A percentile compares a stretch with the other conserved stretches of the same genome.
phyloP scores from a whole-genome alignment of 2,329 filamentous ascomycete genomes.

The Xylariaceae sp. region DNA sequence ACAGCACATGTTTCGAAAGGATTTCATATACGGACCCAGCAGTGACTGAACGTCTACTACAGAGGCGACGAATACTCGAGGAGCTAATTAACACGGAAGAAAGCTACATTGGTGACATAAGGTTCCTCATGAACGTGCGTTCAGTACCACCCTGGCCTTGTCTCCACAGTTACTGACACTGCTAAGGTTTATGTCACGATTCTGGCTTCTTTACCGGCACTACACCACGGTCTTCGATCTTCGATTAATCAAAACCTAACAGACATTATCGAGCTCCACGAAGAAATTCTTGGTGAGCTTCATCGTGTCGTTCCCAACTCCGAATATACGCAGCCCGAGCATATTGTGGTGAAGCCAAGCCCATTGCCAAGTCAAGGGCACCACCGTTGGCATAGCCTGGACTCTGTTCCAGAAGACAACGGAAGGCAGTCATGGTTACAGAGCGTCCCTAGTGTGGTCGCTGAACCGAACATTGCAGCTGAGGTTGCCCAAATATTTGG shows the following conservation, averaged over 20 bases:
- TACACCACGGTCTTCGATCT: slow-evolving; percentile 68
- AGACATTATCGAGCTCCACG: slow-evolving; percentile 83
- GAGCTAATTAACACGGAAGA: slow-evolving; percentile 88
- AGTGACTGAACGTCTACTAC: slow-evolving; percentile 73
- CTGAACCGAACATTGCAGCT: slow-evolving; percentile 65
- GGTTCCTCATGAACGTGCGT: slow-evolving; percentile 83
- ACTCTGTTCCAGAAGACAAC: slow-evolving; percentile 52
- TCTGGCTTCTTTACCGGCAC: slow-evolving; percentile 71
- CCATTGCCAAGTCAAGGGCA: slow-evolving; percentile 42
- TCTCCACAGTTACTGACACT: slow-evolving; percentile 27
- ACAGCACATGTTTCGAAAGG: slow-evolving; percentile 67
- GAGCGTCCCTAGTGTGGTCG: slow-evolving; percentile 57
- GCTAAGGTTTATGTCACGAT: slow-evolving; percentile 75
- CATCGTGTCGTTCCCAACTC: slow-evolving; percentile 74
- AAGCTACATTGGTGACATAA: slow-evolving; percentile 85
- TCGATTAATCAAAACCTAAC: slow-evolving; percentile 82
- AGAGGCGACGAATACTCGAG: slow-evolving; percentile 80
- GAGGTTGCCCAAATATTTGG: slow-evolving; percentile 67
- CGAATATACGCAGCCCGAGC: slow-evolving; percentile 60
- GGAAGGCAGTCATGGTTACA: slow-evolving; percentile 51
- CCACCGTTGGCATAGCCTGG: slow-evolving; percentile 56
- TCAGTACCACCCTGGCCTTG: not conserved
- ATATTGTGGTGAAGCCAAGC: slow-evolving; percentile 32
- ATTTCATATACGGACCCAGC: slow-evolving; percentile 65
- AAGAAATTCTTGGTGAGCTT: slow-evolving; percentile 78